Evolutionary conservation across 148 eudicot genomes (phyloP).

Genomic region (Rhododendron molle): DNA sequence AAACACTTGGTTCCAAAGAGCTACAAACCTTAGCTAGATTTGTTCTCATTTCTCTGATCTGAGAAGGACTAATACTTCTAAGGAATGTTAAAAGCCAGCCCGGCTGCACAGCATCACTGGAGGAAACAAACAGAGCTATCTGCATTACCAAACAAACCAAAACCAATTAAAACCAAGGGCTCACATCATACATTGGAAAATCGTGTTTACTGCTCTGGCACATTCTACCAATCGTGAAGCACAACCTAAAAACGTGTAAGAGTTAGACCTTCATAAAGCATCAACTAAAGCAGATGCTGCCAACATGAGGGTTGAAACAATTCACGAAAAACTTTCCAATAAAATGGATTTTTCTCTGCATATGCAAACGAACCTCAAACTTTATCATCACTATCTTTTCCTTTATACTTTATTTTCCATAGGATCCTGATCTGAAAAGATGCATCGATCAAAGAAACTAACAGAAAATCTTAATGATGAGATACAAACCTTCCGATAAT

Average conservation of each 20-base stretch:
- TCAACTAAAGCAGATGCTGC: background rate
- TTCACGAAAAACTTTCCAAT: background rate
- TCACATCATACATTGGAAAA: background rate
- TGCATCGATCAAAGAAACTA: background rate
- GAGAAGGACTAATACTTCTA: constrained; percentile 47
- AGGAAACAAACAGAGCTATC: constrained; percentile 89
- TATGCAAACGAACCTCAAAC: background rate
- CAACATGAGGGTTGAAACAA: too few species aligned
- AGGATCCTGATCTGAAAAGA: background rate
- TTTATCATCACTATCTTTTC: background rate
- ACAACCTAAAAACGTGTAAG: background rate
- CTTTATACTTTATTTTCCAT: background rate
- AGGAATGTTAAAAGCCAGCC: constrained; percentile 78
- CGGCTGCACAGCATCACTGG: constrained; percentile 77
- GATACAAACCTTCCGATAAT: constrained; percentile 72
- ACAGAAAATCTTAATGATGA: background rate
- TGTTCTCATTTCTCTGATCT: constrained; percentile 56
- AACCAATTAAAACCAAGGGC: background rate
- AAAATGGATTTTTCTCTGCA: background rate
- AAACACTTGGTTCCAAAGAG: constrained; percentile 5
- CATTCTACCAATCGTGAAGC: background rate
- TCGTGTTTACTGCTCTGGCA: background rate
- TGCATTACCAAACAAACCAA: constrained; percentile 26
- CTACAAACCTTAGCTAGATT: constrained; percentile 78
- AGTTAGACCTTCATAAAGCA: background rate